Percentiles rank a stretch among this genome's conserved stretches.
Conservation (phyloP, 148 eudicot genomes). For the Rhododendron vialii region DNA sequence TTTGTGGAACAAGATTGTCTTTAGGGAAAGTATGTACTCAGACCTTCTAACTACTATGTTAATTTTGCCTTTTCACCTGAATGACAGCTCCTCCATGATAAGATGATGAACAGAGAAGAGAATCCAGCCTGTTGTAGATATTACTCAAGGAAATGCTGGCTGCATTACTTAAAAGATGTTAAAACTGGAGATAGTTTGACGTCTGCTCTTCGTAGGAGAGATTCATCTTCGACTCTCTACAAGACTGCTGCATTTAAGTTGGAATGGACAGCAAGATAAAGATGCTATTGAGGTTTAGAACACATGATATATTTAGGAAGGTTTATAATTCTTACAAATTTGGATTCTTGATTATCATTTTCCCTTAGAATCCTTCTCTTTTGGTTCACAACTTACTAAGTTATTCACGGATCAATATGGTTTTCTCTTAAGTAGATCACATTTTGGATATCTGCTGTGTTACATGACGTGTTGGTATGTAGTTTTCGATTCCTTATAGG, state of each 20-base stretch:
- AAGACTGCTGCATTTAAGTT: background rate
- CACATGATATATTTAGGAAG: background rate
- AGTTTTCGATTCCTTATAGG: background rate
- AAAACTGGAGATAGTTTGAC: background rate
- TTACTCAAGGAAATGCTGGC: constrained; percentile 34
- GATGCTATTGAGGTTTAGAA: background rate
- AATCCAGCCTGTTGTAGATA: constrained; percentile 27
- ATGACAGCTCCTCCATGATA: background rate
- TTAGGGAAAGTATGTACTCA: background rate
- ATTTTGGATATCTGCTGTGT: background rate
- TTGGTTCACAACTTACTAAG: background rate
- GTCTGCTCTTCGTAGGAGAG: background rate
- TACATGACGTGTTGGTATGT: background rate
- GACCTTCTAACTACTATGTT: background rate
- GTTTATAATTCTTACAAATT: background rate
- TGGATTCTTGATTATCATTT: background rate
- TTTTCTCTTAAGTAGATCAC: background rate
- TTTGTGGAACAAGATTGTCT: background rate
- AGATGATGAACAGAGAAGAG: constrained; percentile 20
- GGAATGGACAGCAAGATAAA: constrained; percentile 7
- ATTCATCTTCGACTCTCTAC: background rate
- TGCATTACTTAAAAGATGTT: constrained; percentile 26
- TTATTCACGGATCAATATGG: background rate
- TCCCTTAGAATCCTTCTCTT: background rate
- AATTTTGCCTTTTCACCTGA: background rate